Evolutionary conservation across 148 eudicot genomes (phyloP), one percentile per base, ranked within the genome.

Genomic region (Nepenthes mirabilis): DNA sequence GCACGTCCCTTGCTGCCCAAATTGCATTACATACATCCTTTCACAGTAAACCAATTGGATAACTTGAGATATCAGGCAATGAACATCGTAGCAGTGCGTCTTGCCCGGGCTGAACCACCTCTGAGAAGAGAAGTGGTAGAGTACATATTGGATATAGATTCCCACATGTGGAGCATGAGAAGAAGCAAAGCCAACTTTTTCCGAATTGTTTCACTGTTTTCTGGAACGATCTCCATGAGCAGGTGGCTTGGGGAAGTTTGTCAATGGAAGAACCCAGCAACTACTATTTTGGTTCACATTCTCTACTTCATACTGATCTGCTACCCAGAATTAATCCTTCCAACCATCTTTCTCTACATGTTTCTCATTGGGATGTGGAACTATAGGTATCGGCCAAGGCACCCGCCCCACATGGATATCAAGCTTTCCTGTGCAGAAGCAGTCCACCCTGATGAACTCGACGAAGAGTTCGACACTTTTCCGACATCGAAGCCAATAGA

Each of bases 111-210:
- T 36, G 77, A 74, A 34, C 77, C 77, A 1, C 77, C 77, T 57
- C 65, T 74, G 9, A 69, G 77, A 33, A 52, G 65, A 47, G 77
- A 74, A 48, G 65, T 74, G 43, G 74, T 74, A 1, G 77, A 74
- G 5, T 74, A 59, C 74, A 64, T 74, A 73, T 68, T 74, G 1
- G 77, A 74, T 61, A 70, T 74, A 5, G 73, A 64, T 37, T 74
- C 73, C 48, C 73, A 74, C 70, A 74, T 74, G 65, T 74, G 77
- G 77, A 65, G 70, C 50, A 74, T 74, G 77, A 74, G 77, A 37
- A 61, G 62, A 61, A 69, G 77, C 60, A 74, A 74, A 55, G 77
- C 77, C 10, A 74, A 74, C 55, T 74, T 74, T 52, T 74, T 74
- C 51, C 56, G 77, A 9, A 74, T 69, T 50, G 72, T 74, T 37